Evolutionary conservation across 1,284 basidiomycete genomes (phyloP), one percentile per base, ranked within the genome.

Genomic region (Coniophora puteana): DNA sequence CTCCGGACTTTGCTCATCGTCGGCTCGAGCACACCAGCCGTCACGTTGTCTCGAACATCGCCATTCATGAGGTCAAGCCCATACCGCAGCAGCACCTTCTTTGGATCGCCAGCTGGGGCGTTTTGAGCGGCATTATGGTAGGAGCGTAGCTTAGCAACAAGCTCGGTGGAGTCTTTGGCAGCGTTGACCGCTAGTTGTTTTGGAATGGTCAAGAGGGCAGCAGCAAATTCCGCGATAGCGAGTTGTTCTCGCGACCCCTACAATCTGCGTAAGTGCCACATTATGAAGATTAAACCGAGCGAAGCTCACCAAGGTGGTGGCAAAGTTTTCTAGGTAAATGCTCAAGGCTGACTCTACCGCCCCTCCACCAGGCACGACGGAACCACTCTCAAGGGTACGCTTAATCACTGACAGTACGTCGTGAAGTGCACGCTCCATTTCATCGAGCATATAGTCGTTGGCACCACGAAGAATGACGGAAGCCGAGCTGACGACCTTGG

Each of bases 241-340:
- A 99, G 76, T 66, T 99, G 96, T 69, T 99, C 96, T 55, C 96
- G 78, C 23, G 94, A 98, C 32, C 95, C 95, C 91, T 94, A 37
- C 46, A 49, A 49, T 44, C 40, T 11, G 58, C 29, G 55, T 45
- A 34, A 35, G n/a, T 8, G 13, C 12, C 13, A 12, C 13, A n/a
- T 16, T 16, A 22, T 13, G 7, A 1, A 23, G 11, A 40, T 28
- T 32, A 18, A 41, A 18, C 18, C 22, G 41, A 18, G 25, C 16
- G 31, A 30, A 22, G 71, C 83, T 61, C 59, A 93, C 92, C 58
- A 96, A 71, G 16, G 94, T 99, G 6, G 93, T 97, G 2, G 96
- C 96, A 73, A 98, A 99, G 71, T 98, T 99, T 65, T 99, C 96
- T 42, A 99, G 72, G 67, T 99, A 99, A 61, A 99, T 96, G 64